Evolutionary conservation across 2,329 filamentous ascomycete species (phyloP).

Genomic region (Eurotiales sp.): DNA sequence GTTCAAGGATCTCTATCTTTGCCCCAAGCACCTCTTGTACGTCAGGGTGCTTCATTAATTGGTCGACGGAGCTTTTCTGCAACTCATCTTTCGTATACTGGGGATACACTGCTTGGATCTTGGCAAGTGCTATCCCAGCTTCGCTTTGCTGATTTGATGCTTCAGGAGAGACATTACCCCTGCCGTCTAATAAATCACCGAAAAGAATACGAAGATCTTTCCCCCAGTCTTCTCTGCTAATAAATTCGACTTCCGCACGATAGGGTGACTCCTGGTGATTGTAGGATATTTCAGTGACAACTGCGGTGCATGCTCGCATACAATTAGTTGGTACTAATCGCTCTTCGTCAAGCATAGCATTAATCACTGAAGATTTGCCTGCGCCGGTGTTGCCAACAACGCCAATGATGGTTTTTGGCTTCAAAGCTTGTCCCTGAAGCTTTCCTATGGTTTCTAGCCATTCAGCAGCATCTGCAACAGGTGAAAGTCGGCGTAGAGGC

Average conservation of each 20-base stretch:
- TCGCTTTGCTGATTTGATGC: conserved; percentile 44
- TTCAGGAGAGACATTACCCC: conserved; percentile 38
- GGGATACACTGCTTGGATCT: conserved; percentile 38
- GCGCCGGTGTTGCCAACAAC: conserved; percentile 60
- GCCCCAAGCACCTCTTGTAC: conserved; percentile 47
- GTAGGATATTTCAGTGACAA: conserved; percentile 58
- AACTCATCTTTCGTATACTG: conserved; percentile 41
- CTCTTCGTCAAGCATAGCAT: conserved; percentile 60
- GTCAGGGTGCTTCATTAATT: conserved; percentile 40
- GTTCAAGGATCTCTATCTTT: conserved; percentile 37
- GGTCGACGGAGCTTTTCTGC: conserved; percentile 30
- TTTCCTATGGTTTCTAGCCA: conserved; percentile 6
- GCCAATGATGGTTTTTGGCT: conserved; percentile 43
- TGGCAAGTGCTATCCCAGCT: conserved; percentile 38
- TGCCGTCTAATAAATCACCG: conserved; percentile 44
- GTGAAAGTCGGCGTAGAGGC: conserved; percentile 2
- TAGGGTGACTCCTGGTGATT: conserved; percentile 50
- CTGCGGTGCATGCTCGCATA: conserved; percentile 60
- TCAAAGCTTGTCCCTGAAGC: conserved; percentile 2
- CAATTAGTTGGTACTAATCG: conserved; percentile 54
- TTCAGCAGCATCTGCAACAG: conserved; percentile 5
- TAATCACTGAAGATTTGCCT: conserved; percentile 62
- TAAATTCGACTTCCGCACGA: conserved; percentile 57
- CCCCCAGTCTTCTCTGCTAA: conserved; percentile 50
- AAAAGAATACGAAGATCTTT: conserved; percentile 50